Evolutionary conservation across 805 yeast species (phyloP), one percentile per base, ranked within the genome.

Genomic region (Metschnikowia aberdeeniae): DNA sequence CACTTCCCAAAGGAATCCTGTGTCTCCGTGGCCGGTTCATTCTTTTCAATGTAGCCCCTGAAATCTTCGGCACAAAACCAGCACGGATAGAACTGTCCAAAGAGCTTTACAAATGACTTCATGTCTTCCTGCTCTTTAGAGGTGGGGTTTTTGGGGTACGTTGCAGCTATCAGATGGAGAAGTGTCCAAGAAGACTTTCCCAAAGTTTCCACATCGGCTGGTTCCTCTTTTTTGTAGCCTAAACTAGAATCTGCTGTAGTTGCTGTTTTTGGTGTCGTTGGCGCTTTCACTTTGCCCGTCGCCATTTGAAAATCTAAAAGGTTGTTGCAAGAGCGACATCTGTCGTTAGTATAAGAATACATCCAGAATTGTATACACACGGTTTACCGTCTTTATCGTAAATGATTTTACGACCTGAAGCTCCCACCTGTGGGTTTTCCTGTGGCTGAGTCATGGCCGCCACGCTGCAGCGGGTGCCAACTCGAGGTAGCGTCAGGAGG

Each of bases 121-220:
- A 92, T 78, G 50, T 89, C 95, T 4, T 62, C 54, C 64, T 90
- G 90, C 54, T 89, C 81, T 22, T 67, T 66, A 2, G 56, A 57
- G 4, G 77, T 58, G 1, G 99, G 95, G 0, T 56, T 64, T 33
- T 75, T 82, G 0, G 99, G 97, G 58, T 89, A 93, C 13, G 78
- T 78, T 0, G 97, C 97, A 0, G 97, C 97, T 42, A 92, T 76
- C 0, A 95, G 76, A 58, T 93, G 99, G 29, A 93, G 68, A 34
- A 92, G 76, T 1, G 96, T 88, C 99, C 99, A 93, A 3, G 97
- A 81, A 0, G 96, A 81, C 39, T 82, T 72, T 1, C 99, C 99
- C 5, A 93, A 64, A 49, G 75, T 72, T 43, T 75, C 83, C 3
- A 86, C 92, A 66, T 90, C 97, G 0, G 98, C 90, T 1, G 99